These are phyloP conservation scores for Diaporthe citri DNA, from an alignment of 2,329 filamentous ascomycete species.

Conservation along the genomic window DNA sequence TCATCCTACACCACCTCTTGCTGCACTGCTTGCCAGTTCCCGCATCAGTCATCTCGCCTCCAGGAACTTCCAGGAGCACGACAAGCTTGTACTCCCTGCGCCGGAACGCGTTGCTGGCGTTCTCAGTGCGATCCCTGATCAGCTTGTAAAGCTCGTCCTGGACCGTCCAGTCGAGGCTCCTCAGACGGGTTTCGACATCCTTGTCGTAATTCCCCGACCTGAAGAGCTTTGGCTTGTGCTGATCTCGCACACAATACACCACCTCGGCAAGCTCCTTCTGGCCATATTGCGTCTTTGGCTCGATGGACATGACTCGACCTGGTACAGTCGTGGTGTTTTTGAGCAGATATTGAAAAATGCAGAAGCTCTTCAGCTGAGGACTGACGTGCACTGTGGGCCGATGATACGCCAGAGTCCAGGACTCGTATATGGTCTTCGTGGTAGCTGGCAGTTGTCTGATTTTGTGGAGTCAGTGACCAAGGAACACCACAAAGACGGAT, in stretches of 20 bases:
- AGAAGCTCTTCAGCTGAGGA: background rate
- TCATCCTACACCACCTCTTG: background rate
- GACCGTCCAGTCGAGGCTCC: conserved; percentile 42
- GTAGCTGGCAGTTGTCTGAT: conserved; percentile 23
- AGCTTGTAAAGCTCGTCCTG: conserved; percentile 44
- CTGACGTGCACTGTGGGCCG: background rate
- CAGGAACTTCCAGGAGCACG: conserved; percentile 38
- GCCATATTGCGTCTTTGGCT: conserved; percentile 41
- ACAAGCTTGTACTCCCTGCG: conserved; percentile 42
- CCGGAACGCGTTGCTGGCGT: conserved; percentile 41
- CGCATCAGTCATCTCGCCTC: conserved; percentile 42
- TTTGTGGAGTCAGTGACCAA: background rate
- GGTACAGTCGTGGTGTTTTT: background rate
- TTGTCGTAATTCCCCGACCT: conserved; percentile 13
- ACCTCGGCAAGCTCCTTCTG: conserved; percentile 39
- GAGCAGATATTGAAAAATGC: background rate
- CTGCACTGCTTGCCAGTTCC: background rate
- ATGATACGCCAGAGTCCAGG: conserved; percentile 20
- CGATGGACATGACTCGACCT: conserved; percentile 41
- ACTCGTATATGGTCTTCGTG: conserved; percentile 1
- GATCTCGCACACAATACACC: conserved; percentile 10
- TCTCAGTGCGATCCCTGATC: conserved; percentile 41
- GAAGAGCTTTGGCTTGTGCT: conserved; percentile 18
- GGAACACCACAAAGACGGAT: background rate
- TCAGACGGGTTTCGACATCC: conserved; percentile 40